phyloP scores from a whole-genome alignment of 2,329 filamentous ascomycete genomes.

The Monosporascus sp. region DNA sequence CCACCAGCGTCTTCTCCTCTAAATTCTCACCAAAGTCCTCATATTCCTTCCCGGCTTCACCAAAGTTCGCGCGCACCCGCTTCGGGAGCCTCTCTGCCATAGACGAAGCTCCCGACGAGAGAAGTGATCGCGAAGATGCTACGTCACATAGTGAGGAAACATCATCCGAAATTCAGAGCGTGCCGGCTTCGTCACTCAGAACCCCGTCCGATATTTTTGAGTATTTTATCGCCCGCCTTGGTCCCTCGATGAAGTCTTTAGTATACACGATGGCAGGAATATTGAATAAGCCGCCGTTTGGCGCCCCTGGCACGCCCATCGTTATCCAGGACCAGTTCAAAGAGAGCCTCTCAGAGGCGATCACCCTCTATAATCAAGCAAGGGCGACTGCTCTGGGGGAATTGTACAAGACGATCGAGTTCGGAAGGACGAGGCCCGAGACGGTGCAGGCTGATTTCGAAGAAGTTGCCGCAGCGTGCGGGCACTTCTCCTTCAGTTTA shows the following conservation, averaged over 20 bases:
- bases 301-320: constrained; percentile 62
- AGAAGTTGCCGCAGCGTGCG: constrained; percentile 95
- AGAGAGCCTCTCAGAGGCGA: constrained; percentile 73
- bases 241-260: constrained; percentile 94
- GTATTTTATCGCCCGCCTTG: constrained; percentile 80
- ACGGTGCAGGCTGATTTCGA: constrained; percentile 89
- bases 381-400: constrained; percentile 70
- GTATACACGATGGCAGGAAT: constrained; percentile 86
- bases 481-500: constrained; percentile 90
- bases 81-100: constrained; percentile 52
- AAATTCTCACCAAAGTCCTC: constrained; percentile 10
- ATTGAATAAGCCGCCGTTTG: constrained; percentile 81
- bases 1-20: constrained; percentile 26
- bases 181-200: constrained; percentile 34
- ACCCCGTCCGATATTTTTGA: constrained; percentile 83
- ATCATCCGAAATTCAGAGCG: constrained; percentile 9
- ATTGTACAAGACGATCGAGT: constrained; percentile 75
- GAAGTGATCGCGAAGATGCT: constrained; percentile 41
- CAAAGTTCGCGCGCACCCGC: constrained; percentile 32
- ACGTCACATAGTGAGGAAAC: constrained; percentile 8
- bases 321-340: constrained; percentile 74
- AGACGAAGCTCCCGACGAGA: constrained; percentile 56
- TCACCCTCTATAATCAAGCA: constrained; percentile 71
- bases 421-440: constrained; percentile 62
- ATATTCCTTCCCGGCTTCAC: constrained; percentile 14